These are phyloP conservation scores for Pseudogymnoascus sp. DNA, from an alignment of 2,329 filamentous ascomycete genomes.

Conservation along the genomic window DNA sequence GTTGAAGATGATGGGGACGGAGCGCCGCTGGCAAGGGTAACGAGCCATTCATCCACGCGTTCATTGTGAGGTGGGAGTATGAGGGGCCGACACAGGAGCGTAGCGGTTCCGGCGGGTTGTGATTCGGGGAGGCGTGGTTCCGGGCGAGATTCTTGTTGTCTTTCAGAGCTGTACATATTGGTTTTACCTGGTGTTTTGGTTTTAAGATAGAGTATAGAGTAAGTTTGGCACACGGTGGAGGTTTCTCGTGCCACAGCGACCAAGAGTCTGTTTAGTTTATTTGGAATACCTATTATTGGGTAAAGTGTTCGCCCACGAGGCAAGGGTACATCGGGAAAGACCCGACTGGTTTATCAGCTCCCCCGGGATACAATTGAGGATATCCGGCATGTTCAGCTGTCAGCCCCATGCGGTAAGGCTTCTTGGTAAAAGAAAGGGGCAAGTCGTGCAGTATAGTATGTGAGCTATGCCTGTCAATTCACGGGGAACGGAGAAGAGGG, in stretches of 20 bases:
- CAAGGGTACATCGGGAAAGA: neutral
- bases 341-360: neutral
- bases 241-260: neutral
- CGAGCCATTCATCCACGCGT: neutral
- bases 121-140: neutral
- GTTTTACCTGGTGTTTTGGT: neutral
- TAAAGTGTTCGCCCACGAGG: neutral
- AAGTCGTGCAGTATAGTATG: neutral
- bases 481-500: neutral
- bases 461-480: neutral
- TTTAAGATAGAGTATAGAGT: slow-evolving; percentile 2
- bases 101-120: neutral
- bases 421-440: neutral
- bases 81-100: neutral
- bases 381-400: neutral
- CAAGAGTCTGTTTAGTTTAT: neutral
- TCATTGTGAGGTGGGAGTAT: neutral
- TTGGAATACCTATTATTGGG: slow-evolving; percentile 1
- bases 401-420: neutral
- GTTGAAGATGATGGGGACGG: neutral
- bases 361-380: neutral
- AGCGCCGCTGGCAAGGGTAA: neutral
- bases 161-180: neutral
- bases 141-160: neutral
- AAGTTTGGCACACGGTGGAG: neutral